phyloP scores from a whole-genome alignment of 805 yeast species.

The Clavispora asparagi region DNA sequence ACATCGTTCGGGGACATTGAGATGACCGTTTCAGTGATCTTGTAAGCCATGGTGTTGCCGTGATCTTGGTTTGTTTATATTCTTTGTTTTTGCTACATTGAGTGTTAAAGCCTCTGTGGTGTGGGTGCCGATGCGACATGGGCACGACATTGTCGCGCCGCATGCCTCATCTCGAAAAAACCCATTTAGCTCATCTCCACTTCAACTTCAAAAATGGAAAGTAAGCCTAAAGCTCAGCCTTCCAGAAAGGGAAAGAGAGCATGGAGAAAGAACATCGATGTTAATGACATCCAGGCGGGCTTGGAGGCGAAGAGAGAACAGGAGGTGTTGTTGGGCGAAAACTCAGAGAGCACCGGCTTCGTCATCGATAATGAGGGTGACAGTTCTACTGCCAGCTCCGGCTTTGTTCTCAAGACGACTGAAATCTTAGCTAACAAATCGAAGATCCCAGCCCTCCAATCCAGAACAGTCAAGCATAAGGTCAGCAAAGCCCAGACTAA shows the following conservation, averaged over 20 bases:
- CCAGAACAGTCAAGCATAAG: slow-evolving; percentile 46
- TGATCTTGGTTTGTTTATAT: too few relatives aligned
- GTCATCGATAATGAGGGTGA: slow-evolving; percentile 37
- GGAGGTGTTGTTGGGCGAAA: slow-evolving; percentile 46
- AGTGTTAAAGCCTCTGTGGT: too few relatives aligned
- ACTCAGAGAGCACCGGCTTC: slow-evolving; percentile 49
- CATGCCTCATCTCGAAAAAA: slow-evolving; percentile 1
- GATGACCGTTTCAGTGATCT: too few relatives aligned
- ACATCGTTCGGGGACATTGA: too few relatives aligned
- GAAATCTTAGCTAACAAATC: slow-evolving; percentile 72
- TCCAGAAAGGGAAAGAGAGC: slow-evolving; percentile 91
- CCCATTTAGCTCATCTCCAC: background rate
- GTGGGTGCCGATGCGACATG: background rate
- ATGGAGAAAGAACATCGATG: slow-evolving; percentile 89
- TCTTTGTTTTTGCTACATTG: too few relatives aligned
- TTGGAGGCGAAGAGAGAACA: slow-evolving; percentile 67
- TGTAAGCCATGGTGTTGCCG: too few relatives aligned
- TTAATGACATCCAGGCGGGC: slow-evolving; percentile 69
- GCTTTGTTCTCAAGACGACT: slow-evolving; percentile 43
- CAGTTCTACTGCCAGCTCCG: slow-evolving; percentile 22
- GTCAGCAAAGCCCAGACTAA: slow-evolving; percentile 60
- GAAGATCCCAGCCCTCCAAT: slow-evolving; percentile 63
- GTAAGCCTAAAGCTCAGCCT: slow-evolving; percentile 49
- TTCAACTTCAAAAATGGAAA: slow-evolving; percentile 6
- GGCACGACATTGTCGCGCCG: slow-evolving; percentile 1